These are phyloP conservation scores for Earliella scabrosa DNA, from an alignment of 1,284 basidiomycete genomes.

Conservation along the genomic window DNA sequence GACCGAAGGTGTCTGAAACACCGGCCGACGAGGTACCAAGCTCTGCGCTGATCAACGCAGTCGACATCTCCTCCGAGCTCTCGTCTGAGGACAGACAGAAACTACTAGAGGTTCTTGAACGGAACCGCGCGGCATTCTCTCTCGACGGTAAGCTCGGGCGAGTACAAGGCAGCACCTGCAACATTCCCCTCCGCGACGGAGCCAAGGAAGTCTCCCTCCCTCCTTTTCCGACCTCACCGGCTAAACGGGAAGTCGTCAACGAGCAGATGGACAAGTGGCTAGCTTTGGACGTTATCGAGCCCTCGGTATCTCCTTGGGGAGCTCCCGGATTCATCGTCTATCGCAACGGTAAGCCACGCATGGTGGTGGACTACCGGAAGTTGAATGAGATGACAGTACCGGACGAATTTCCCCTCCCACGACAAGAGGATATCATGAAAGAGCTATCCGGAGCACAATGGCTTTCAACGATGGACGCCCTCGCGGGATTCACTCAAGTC, in stretches of 20 bases:
- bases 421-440: slow-evolving; percentile 42
- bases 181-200: slow-evolving; percentile 18
- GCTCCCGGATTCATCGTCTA: slow-evolving; percentile 39
- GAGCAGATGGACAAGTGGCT: slow-evolving; percentile 37
- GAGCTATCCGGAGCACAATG: slow-evolving; percentile 37
- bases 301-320: slow-evolving; percentile 39
- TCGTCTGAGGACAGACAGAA: no score
- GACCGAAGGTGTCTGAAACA: no score
- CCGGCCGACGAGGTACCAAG: no score
- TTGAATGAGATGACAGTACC: slow-evolving; percentile 40
- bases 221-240: slow-evolving; percentile 34
- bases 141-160: slow-evolving; percentile 33
- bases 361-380: slow-evolving; percentile 41
- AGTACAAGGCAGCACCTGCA: slow-evolving; percentile 18
- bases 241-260: slow-evolving; percentile 37
- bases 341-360: slow-evolving; percentile 36
- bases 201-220: slow-evolving; percentile 30
- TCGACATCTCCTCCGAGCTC: no score
- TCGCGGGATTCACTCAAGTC: slow-evolving; percentile 46
- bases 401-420: slow-evolving; percentile 46
- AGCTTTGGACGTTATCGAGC: slow-evolving; percentile 37
- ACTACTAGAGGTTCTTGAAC: slow-evolving; percentile 15
- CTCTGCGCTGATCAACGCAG: no score
- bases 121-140: slow-evolving; percentile 26
- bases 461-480: slow-evolving; percentile 41